phyloP scores from a whole-genome alignment of 768 basidiomycete species.

The Serendipita vermifera region DNA sequence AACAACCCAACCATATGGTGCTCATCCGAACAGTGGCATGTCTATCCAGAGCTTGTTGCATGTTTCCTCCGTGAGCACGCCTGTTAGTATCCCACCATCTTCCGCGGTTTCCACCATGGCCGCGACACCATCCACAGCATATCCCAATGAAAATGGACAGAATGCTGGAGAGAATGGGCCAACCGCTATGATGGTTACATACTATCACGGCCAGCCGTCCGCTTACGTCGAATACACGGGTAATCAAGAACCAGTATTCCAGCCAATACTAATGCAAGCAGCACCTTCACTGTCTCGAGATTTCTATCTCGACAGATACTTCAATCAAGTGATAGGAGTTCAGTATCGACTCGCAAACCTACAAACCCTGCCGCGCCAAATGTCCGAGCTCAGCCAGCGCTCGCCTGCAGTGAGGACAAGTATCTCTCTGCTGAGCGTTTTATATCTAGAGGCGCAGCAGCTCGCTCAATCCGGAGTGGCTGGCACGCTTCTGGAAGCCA shows the following conservation, averaged over 20 bases:
- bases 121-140: background rate
- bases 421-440: background rate
- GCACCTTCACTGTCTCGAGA: background rate
- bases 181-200: background rate
- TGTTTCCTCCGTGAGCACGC: background rate
- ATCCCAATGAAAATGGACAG: background rate
- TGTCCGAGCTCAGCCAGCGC: slow-evolving; percentile 1
- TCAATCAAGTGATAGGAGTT: background rate
- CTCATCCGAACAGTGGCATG: background rate
- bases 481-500: background rate
- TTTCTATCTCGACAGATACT: background rate
- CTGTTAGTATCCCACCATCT: background rate
- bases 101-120: background rate
- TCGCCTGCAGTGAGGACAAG: slow-evolving; percentile 4
- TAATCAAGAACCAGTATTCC: background rate
- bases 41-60: background rate
- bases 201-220: background rate
- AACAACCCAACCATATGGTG: background rate
- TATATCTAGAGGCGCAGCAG: slow-evolving; percentile 1
- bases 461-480: background rate
- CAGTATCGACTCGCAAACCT: slow-evolving; percentile 3
- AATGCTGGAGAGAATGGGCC: background rate
- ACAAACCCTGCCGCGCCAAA: background rate
- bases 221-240: background rate
- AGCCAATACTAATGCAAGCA: background rate